Evolutionary conservation across 2,329 filamentous ascomycete genomes (phyloP), one percentile per base, ranked within the genome.

Genomic region (Magnaporthiopsis incrustans): DNA sequence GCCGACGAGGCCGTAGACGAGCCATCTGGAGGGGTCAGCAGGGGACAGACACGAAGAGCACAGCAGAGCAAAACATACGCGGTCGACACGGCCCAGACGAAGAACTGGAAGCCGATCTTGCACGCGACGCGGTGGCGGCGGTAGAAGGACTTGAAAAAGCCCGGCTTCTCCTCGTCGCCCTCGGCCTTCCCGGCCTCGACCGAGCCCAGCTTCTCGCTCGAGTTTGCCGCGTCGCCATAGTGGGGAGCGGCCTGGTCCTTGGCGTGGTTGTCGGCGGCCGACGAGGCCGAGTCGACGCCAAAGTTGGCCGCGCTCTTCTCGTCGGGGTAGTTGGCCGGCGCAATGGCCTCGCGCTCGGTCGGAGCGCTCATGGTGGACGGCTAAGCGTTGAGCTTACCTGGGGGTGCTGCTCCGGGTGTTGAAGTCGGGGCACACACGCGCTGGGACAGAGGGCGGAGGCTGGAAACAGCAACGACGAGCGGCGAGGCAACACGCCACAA

Each of bases 1-100:
- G 44, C 38, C 60, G 44, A 70, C 64, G 38, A 77, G 70, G 32
- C 76, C 75, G 64, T 70, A 75, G 26, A 75, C 72, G 74, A 74
- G 76, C 76, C 76, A 77, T 63, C 76, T 66, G 35, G 32, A 25
- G 61, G 38, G 33, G 57, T 38, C 25, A 38, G 62, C 63, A 26
- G 15, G 35, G 38, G 27, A 5, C 1, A 12, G 6, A 22, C 8
- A 10, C 44, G 11, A 53, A 3, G 44, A n/a, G 5, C 27, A 22
- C 44, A 53, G 25, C 4, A 56, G 59, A 18, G 26, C 11, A n/a
- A 30, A 50, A 35, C 60, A 44, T 61, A 61, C 60, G 15, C 44
- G 10, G 60, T 61, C 35, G 53, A 61, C 7, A 61, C 50, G 27
- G 33, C 35, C 15, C 50, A 18, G 25, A 61, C 12, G 4, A 61